These are phyloP conservation scores for Emergomyces pasteurianus DNA, from an alignment of 2,329 filamentous ascomycete genomes.

Conservation along the genomic window DNA sequence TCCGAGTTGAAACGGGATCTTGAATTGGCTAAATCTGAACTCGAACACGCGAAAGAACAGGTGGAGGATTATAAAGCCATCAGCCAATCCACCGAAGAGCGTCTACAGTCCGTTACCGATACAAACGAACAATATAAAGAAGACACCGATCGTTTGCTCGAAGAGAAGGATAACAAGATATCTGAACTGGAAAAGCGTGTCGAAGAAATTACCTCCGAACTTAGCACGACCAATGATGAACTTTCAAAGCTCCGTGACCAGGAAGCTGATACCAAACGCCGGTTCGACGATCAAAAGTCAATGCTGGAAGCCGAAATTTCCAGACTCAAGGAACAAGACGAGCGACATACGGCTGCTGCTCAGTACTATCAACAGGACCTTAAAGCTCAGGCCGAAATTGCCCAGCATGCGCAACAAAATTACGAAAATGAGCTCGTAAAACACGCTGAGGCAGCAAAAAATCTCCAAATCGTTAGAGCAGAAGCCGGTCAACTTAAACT, in stretches of 20 bases:
- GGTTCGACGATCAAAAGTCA: slow-evolving; percentile 70
- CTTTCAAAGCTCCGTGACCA: slow-evolving; percentile 68
- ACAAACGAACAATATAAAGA: slow-evolving; percentile 80
- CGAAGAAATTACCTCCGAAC: slow-evolving; percentile 70
- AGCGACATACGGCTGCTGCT: slow-evolving; percentile 65
- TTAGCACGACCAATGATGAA: slow-evolving; percentile 70
- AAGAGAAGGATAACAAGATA: slow-evolving; percentile 68
- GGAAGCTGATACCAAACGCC: slow-evolving; percentile 60
- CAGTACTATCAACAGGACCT: slow-evolving; percentile 84
- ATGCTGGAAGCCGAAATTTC: slow-evolving; percentile 66
- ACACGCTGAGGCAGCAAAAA: slow-evolving; percentile 88
- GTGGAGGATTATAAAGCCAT: slow-evolving; percentile 82
- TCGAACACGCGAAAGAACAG: slow-evolving; percentile 70
- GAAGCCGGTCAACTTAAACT: slow-evolving; percentile 77
- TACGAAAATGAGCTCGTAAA: slow-evolving; percentile 92
- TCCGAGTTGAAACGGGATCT: slow-evolving; percentile 79
- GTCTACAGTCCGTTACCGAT: slow-evolving; percentile 64
- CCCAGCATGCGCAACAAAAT: slow-evolving; percentile 81
- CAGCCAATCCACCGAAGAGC: slow-evolving; percentile 77
- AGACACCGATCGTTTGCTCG: slow-evolving; percentile 64
- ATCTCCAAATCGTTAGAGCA: slow-evolving; percentile 62
- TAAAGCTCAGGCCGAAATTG: slow-evolving; percentile 85
- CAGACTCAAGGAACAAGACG: slow-evolving; percentile 71
- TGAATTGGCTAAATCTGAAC: slow-evolving; percentile 64
- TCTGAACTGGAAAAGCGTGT: slow-evolving; percentile 71